Evolutionary conservation across 495 filamentous ascomycete genomes (phyloP), one percentile per base, ranked within the genome.

Genomic region (Trichocladium antarcticum): DNA sequence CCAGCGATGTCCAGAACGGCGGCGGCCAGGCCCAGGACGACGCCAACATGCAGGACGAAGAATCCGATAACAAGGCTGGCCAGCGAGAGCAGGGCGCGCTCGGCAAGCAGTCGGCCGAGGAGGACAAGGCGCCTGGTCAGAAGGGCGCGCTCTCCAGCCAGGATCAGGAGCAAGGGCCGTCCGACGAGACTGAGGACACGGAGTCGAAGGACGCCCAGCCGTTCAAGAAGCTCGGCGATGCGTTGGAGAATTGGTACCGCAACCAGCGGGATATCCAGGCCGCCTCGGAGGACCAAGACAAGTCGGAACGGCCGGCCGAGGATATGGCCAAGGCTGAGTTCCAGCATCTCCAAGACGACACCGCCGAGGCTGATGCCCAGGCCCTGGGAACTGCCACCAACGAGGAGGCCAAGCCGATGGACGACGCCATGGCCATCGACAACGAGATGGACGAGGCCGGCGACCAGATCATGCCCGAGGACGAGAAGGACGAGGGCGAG

Each of bases 211-310:
- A 70, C n/a, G 58, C 63, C 17, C 72, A 83, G 45, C 81, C 87
- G 2, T 94, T 94, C 72, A 87, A 90, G 68, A 90, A 92, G 51
- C 75, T 99, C 47, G 93, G 93, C 1, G 87, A 96, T 69, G 81
- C 84, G 17, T 73, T 99, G n/a, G 89, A 96, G 57, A 73, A 81
- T 53, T 99, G 89, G 89, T 87, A 96, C 63, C 79, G 83, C 35
- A 81, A 81, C 53, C 85, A 89, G 54, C 74, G 76, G 22, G 79
- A 93, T 47, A 95, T 99, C 47, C 68, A 77, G 54, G 73, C 77
- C 31, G 70, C 85, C 42, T 74, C 84, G 39, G 72, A 82, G 35
- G 69, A 81, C 11, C 74, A 74, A 35, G 44, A 55, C 22, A 55
- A 64, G 52, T 59, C 57, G 31, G 65, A 77, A 47, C 78, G 85